Evolutionary conservation across 768 basidiomycete genomes (phyloP), one percentile per base, ranked within the genome.

Genomic region (Russula foetens): DNA sequence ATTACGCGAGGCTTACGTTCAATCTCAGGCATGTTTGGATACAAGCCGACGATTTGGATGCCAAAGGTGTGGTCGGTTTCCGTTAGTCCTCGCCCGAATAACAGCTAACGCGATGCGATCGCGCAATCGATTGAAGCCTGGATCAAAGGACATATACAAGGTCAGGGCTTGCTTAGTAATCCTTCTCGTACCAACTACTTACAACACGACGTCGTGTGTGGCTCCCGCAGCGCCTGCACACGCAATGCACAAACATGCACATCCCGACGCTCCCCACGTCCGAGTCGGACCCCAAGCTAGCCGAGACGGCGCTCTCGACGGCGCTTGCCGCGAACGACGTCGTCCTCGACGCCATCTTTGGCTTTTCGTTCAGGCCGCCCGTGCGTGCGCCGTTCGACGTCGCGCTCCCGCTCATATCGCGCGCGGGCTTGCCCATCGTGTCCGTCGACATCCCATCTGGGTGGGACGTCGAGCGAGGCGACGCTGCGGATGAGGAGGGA

Each of bases 401-500:
- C 0, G 86, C 86, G 41, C 79, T 99, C 1, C 77, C 81, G 8
- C 76, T 90, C 7, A 74, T 97, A 46, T 75, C 80, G 1, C 69
- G 77, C 17, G 84, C 86, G 4, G 71, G 77, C 7, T 76, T 91
- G 15, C 95, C 97, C 0, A 89, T 98, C 68, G 82, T 99, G 28
- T 92, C 90, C 2, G 88, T 99, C 3, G 97, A 99, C 72, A 93
- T 99, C 50, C 97, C 97, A 0, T 92, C 89, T 1, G 97, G 95
- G 8, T 99, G 97, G 97, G 84, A 94, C 68, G 92, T 98, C 24
- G 91, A 95, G 66, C 74, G 78, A 23, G 96, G 96, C 2, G 81
- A 80, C 6, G 33, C 1, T 3, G 23, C 5, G 21, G 50, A 14
- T 1, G 19, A 4, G 7, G 26, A 3, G 31, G 6, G 7, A n/a